Base-by-base conservation (phyloP, 371 early-diverging fungal species). In the Furculomyces boomerangus region DNA sequence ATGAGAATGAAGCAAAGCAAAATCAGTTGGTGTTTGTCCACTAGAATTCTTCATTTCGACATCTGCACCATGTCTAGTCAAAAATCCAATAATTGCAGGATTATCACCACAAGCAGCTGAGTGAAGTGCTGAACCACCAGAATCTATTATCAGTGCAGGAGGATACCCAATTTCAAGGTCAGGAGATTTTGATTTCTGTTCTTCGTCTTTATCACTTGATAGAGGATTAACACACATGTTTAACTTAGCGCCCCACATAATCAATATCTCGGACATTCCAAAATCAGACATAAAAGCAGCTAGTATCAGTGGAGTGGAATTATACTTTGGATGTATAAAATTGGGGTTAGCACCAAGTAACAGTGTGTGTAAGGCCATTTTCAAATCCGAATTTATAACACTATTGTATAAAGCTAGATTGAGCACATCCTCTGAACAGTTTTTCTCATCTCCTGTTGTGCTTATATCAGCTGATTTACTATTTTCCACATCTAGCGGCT, bases 271-370 rank as follows among this genome's bases (percentile, higher is more conserved):
- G 3, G 81, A 74, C 25, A 68, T 71, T 14, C 70, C 63, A 25
- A 83, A 70, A 55, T 84, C 74, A 7, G 77, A 71, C 18, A 76
- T 60, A 1, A 70, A 62, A 46, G 80, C 76, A 28, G 76, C 67
- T 76, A 83, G 81, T 41, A 86, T 79, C 39, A 63, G 65, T 65
- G 84, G 70, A 22, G 73, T 71, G 1, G 55, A 22, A 3, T 60
- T 48, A 24, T 57, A 60, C 53, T 67, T 60, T 27, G 54, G 50
- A 37, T 74, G 67, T n/a, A 67, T 71, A 30, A 75, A 76, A 53
- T 86, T 79, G n/a, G 84, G 74, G 54, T 80, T 62, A 3, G 85
- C 85, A n/a, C 90, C 89, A 39, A 77, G 67, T 3, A 82, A 78
- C 32, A 88, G 62, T 27, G 70, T 73, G 26, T 70, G 63, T 24